Evolutionary conservation across 2,329 filamentous ascomycete genomes (phyloP).

Genomic region (Neopestalotiopsis sp.): DNA sequence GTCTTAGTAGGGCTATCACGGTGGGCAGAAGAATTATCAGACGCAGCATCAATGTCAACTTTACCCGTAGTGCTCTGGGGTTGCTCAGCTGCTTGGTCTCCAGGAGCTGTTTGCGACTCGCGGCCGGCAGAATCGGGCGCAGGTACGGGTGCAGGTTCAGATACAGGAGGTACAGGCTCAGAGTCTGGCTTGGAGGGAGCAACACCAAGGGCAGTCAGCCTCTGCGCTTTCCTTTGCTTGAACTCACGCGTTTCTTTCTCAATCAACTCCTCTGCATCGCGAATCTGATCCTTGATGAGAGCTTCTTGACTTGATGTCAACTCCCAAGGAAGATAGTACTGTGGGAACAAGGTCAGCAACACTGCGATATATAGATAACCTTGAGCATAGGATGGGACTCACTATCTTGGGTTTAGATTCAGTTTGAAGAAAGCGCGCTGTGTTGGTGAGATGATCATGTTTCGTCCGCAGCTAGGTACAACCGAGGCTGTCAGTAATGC

Average conservation of each 20-base stretch:
- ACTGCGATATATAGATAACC: no score
- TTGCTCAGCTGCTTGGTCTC: constrained; percentile 7
- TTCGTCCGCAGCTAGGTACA: constrained; percentile 69
- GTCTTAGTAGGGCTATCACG: constrained; percentile 38
- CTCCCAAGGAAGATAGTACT: constrained; percentile 91
- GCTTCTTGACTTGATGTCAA: constrained; percentile 71
- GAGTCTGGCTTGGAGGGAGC: constrained; percentile 27
- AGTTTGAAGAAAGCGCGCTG: constrained; percentile 77
- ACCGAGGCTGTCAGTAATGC: constrained; percentile 26
- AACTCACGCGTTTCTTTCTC: constrained; percentile 70
- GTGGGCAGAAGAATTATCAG: constrained; percentile 37
- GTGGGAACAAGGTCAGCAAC: constrained; percentile 3
- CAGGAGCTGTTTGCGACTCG: constrained; percentile 13
- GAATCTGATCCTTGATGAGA: constrained; percentile 72
- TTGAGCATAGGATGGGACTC: constrained; percentile 40
- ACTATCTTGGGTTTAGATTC: constrained; percentile 75
- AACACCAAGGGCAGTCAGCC: constrained; percentile 42
- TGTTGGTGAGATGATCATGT: constrained; percentile 73
- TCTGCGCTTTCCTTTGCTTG: constrained; percentile 50
- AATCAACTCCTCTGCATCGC: constrained; percentile 66
- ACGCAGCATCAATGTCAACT: constrained; percentile 28
- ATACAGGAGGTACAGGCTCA: constrained; percentile 37
- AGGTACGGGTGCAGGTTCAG: constrained; percentile 27
- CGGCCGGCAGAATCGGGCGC: constrained; percentile 13
- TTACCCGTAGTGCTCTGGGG: constrained; percentile 48